Percentiles rank a stretch among this genome's conserved stretches.
These are phyloP conservation scores for Phytophthora ohioensis DNA, from an alignment of 352 stramenopile genomes.

Conservation along the genomic window DNA sequence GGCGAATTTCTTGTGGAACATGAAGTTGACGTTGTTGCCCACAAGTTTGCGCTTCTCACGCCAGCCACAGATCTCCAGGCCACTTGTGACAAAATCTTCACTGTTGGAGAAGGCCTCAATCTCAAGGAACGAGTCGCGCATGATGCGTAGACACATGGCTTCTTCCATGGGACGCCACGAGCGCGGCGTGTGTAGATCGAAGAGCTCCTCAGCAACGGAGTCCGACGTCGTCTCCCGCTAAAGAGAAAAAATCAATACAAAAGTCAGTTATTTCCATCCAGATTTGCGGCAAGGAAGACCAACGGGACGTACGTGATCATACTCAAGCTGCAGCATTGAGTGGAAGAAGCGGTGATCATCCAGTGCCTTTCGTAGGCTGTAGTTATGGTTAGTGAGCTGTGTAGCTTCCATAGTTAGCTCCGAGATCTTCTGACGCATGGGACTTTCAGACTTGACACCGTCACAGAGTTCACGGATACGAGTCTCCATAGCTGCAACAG, in stretches of 20 bases:
- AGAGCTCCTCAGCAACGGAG: constrained; percentile 25
- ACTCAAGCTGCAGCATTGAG: constrained; percentile 68
- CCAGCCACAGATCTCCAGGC: constrained; percentile 68
- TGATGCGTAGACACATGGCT: constrained; percentile 48
- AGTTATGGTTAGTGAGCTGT: constrained; percentile 61
- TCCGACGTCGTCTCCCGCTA: constrained; percentile 49
- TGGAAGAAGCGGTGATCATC: constrained; percentile 70
- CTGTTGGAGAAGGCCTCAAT: constrained; percentile 59
- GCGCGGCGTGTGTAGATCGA: constrained; percentile 41
- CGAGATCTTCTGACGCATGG: constrained; percentile 40
- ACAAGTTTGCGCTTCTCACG: constrained; percentile 67
- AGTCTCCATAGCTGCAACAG: constrained; percentile 45
- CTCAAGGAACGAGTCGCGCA: constrained; percentile 60
- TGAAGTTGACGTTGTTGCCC: constrained; percentile 63
- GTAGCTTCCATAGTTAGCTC: constrained; percentile 54
- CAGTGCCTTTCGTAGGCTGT: constrained; percentile 52
- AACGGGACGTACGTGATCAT: constrained; percentile 56
- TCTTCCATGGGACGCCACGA: constrained; percentile 56
- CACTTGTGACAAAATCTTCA: constrained; percentile 59
- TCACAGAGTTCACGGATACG: constrained; percentile 49
- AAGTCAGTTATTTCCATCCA: constrained; percentile 7
- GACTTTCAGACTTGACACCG: constrained; percentile 19
- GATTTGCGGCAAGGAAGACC: neutral
- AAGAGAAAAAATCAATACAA: constrained; percentile 4
- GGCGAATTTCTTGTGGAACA: constrained; percentile 67